Evolutionary conservation across 2,329 filamentous ascomycete species (phyloP).

Genomic region (Trichoderma koningii): DNA sequence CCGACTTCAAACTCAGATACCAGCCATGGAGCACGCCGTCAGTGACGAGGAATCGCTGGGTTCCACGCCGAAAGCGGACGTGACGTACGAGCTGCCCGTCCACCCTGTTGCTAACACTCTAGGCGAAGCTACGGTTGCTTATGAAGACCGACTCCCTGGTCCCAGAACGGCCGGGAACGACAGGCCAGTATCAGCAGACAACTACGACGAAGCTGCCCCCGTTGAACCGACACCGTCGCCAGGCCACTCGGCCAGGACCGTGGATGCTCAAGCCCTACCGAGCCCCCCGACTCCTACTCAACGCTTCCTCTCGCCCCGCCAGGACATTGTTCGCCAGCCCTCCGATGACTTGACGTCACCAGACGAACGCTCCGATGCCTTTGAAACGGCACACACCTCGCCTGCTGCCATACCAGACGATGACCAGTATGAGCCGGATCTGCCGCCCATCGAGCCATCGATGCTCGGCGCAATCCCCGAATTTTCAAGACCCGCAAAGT

Average conservation of each 20-base stretch:
- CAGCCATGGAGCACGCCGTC: conserved; percentile 38
- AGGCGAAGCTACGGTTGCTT: conserved; percentile 1
- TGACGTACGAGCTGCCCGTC: conserved; percentile 37
- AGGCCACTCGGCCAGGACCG: conserved; percentile 35
- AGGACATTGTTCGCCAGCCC: conserved; percentile 32
- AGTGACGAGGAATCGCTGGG: conserved; percentile 64
- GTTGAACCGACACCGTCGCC: conserved; percentile 45
- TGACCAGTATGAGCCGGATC: conserved; percentile 14
- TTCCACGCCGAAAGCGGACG: conserved; percentile 66
- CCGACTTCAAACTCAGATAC: conserved; percentile 45
- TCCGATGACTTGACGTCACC: conserved; percentile 40
- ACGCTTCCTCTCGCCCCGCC: conserved; percentile 28
- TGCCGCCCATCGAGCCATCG: conserved; percentile 16
- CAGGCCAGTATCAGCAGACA: not conserved
- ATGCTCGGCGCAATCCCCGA: conserved; percentile 22
- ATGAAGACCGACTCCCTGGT: not conserved
- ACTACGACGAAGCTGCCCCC: conserved; percentile 43
- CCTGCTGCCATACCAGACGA: conserved; percentile 26
- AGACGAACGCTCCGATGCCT: conserved; percentile 42
- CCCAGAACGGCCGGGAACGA: conserved; percentile 10
- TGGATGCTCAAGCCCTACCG: conserved; percentile 31
- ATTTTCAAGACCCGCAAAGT: conserved; percentile 26
- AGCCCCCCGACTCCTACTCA: conserved; percentile 35
- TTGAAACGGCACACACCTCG: conserved; percentile 29
- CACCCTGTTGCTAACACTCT: conserved; percentile 28